A percentile compares a stretch with the other conserved stretches of the same genome.
Conservation (phyloP, 2,329 filamentous ascomycete genomes). For the Fusarium sp. region DNA sequence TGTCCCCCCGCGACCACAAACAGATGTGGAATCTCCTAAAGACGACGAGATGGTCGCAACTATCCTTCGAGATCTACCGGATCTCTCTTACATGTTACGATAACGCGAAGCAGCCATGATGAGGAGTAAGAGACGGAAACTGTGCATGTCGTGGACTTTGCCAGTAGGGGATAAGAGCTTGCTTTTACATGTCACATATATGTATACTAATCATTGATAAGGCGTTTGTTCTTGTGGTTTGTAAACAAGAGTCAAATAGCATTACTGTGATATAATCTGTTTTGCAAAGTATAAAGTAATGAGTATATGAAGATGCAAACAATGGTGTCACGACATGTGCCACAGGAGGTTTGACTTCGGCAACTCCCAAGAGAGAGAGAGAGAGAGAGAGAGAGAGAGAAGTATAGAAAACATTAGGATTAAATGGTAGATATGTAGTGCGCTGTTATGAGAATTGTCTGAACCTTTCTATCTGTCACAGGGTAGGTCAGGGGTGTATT, state of each 20-base stretch:
- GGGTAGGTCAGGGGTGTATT: no score
- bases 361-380: not conserved
- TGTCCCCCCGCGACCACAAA: constrained; percentile 18
- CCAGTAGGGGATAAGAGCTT: not conserved
- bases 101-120: constrained; percentile 42
- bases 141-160: not conserved
- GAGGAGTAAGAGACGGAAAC: constrained; percentile 26
- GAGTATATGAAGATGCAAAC: not conserved
- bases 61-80: constrained; percentile 57
- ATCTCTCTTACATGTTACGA: constrained; percentile 62
- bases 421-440: no score
- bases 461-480: no score
- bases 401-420: no score
- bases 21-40: constrained; percentile 27
- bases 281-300: constrained; percentile 5
- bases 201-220: constrained; percentile 36
- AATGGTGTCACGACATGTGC: not conserved
- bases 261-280: constrained; percentile 12
- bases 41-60: constrained; percentile 53
- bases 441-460: no score
- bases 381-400: not conserved
- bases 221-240: constrained; percentile 29
- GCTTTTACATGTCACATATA: constrained; percentile 11
- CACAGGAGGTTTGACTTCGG: not conserved
- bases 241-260: constrained; percentile 11